Base-by-base conservation (phyloP, 441 rosid genomes). In the Brassica balearica region DNA sequence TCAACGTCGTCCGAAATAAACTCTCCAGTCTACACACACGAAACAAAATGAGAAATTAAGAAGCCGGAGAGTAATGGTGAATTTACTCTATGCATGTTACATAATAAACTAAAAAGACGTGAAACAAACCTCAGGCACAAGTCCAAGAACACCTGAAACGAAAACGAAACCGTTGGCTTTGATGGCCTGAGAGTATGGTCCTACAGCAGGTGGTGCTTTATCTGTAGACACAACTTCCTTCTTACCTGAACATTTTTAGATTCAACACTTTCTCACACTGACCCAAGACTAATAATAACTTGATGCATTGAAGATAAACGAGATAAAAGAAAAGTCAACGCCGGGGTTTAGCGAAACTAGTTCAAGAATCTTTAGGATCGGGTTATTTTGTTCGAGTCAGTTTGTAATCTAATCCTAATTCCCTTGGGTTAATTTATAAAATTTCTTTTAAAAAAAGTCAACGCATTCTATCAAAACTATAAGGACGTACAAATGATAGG, bases 111-210 rank as follows among this genome's bases (percentile, higher is more conserved):
- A 67, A 55, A 51, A 5, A 9, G 11, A 1, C 34, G 4, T 2
- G 63, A 8, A 3, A 36, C 60, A 55, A 55, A 92, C 99, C 97
- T 92, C 97, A 7, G 97, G 98, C 59, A 92, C 68, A 76, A 92
- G 97, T 73, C 98, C 97, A 46, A 91, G 87, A 79, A 88, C 93
- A 78, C 98, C 97, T 3, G 97, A 96, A 59, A 91, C 84, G 77
- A 91, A 96, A 67, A 96, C 68, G 76, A 91, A 85, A 74, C 94
- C 85, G 78, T 92, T 85, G 77, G 88, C 85, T 81, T 91, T 93
- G 80, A 93, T 91, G 2, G 97, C 98, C 87, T 93, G 97, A 72
- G 97, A 90, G 86, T 96, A 93, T 0, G 97, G 97, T 77, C 99
- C 99, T 68, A 92, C 68, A 2, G 97, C 98, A 19, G 97, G 97